Conservation (phyloP, 108 stramenopile genomes). For the Cyclotella distinguenda region DNA sequence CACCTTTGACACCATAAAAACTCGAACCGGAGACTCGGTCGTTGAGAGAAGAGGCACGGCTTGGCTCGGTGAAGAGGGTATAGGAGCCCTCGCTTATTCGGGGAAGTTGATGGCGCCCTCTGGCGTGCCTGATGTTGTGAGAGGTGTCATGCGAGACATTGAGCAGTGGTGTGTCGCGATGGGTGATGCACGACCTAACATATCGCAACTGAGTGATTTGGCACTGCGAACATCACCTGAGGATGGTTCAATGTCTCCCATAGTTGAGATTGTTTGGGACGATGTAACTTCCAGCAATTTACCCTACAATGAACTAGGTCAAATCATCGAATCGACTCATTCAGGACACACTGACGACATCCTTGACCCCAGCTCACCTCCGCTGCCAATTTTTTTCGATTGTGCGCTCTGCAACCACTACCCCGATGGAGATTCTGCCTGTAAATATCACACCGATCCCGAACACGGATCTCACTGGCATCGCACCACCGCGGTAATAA, state of each 20-base stretch:
- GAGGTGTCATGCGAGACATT: constrained; percentile 48
- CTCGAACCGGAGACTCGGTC: constrained; percentile 58
- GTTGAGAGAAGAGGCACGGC: constrained; percentile 70
- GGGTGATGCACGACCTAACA: not conserved
- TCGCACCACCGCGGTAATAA: constrained; percentile 61
- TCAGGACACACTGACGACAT: not conserved
- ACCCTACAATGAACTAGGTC: constrained; percentile 26
- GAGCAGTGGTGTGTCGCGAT: constrained; percentile 38
- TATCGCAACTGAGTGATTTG: constrained; percentile 9
- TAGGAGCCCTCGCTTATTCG: constrained; percentile 72
- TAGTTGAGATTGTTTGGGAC: constrained; percentile 32
- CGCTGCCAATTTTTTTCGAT: constrained; percentile 52
- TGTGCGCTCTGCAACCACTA: constrained; percentile 78
- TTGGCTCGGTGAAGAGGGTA: constrained; percentile 66
- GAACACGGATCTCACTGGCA: constrained; percentile 74
- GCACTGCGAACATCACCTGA: not conserved
- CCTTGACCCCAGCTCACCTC: not conserved
- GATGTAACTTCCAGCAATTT: constrained; percentile 19
- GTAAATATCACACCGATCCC: constrained; percentile 76
- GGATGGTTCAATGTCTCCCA: not conserved
- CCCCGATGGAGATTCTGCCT: constrained; percentile 61
- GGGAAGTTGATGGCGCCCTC: constrained; percentile 71
- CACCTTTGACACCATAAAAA: constrained; percentile 60
- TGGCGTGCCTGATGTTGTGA: constrained; percentile 48
- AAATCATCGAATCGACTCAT: no score